Base-by-base conservation (phyloP, 2,329 filamentous ascomycete genomes). In the Nothopassalora personata region DNA sequence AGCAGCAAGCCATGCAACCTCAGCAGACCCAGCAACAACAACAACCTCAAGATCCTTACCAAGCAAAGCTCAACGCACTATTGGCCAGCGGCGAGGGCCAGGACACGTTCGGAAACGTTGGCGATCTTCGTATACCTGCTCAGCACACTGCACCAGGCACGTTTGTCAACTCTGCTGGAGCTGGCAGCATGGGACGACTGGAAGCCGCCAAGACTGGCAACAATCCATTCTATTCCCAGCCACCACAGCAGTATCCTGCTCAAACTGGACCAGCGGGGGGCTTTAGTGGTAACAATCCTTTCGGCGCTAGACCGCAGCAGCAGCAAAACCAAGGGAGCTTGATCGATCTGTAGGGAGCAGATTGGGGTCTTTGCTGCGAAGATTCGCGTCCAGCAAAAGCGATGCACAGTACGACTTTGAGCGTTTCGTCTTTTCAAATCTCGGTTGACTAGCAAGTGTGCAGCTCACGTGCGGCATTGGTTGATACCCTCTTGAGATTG, bases 21-120 rank as follows among this genome's bases (percentile, higher is more conserved):
- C 71, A 86, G 86, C 73, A 68, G 57, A 61, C 65, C 58, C 56
- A 49, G 19, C 56, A 54, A 27, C 64, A 60, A 53, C 59, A 63
- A 72, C 73, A 65, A 51, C 67, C 69, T 7, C 63, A 75, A 67
- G 82, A 87, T 65, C 83, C 84, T 11, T 83, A 86, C 63, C 77
- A 83, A 59, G 86, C 88, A 23, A 88, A 85, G 70, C 87, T 99
- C 66, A 97, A 97, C 72, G 84, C 89, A 1, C 84, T 99, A 34
- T 84, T 99, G 48, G 84, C 91, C 3, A 86, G 83, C 27, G 92
- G 94, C 64, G 94, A 99, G 58, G 94, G 94, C 27, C 89, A 95
- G 80, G 94, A 99, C 72, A 99, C 94, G 0, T 99, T 95, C 73
- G 94, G 94, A 65, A 99, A 99, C 73, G 90, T 90, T n/a, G 94